phyloP scores from a whole-genome alignment of 2,329 filamentous ascomycete species.

The Colletotrichum limetticola region DNA sequence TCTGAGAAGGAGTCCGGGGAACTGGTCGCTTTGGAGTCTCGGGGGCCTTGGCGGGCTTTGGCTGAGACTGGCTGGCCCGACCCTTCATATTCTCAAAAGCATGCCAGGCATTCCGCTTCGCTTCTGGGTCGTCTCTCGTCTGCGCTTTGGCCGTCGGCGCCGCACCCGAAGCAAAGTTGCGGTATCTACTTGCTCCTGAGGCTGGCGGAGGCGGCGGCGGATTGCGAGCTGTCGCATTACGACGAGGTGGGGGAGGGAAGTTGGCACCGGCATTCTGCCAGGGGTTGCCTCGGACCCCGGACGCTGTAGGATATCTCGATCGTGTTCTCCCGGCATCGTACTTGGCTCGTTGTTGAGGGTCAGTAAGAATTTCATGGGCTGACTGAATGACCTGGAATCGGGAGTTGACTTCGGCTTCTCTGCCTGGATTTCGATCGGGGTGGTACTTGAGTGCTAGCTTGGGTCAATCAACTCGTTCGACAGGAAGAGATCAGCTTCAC shows the following conservation, averaged over 20 bases:
- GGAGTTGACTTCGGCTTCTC: constrained; percentile 80
- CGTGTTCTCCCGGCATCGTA: constrained; percentile 61
- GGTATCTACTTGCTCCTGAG: constrained; percentile 58
- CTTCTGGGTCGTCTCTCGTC: constrained; percentile 43
- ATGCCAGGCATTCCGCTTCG: constrained; percentile 53
- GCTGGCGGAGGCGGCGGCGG: constrained; percentile 37
- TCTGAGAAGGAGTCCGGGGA: constrained; percentile 62
- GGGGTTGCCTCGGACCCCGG: constrained; percentile 67
- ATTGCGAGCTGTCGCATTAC: constrained; percentile 45
- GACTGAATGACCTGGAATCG: constrained; percentile 90
- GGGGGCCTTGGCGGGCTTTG: constrained; percentile 36
- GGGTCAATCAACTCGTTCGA: constrained; percentile 39
- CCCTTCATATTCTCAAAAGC: constrained; percentile 57
- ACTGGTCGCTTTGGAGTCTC: constrained; percentile 49
- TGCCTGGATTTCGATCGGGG: constrained; percentile 88
- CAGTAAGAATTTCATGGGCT: constrained; percentile 79
- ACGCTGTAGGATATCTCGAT: constrained; percentile 56
- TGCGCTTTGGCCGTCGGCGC: constrained; percentile 55
- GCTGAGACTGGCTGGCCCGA: constrained; percentile 44
- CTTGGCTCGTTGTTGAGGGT: constrained; percentile 60
- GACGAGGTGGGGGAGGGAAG: constrained; percentile 62
- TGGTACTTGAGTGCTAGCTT: constrained; percentile 81
- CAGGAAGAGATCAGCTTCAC: constrained; percentile 9
- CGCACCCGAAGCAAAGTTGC: constrained; percentile 53
- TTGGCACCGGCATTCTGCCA: constrained; percentile 61